These are phyloP conservation scores for Penicillium cataractarum DNA, from an alignment of 495 filamentous ascomycete species.

Conservation along the genomic window DNA sequence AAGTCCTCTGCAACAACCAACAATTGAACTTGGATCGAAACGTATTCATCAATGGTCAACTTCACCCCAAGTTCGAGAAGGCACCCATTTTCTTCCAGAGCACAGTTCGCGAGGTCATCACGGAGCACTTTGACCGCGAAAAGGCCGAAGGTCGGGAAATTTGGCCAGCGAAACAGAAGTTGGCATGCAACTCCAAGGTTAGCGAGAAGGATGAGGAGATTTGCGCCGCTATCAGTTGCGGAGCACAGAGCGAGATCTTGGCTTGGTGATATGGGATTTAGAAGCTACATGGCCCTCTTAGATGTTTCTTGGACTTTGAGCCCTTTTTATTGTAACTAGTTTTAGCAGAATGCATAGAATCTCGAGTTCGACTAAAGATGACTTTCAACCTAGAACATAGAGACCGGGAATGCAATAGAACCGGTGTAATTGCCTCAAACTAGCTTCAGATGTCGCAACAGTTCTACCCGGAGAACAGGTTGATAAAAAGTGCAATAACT, in stretches of 20 bases:
- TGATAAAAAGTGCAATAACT: too few relatives aligned
- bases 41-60: slow-evolving; percentile 51
- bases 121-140: slow-evolving; percentile 45
- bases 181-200: slow-evolving; percentile 22
- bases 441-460: too few relatives aligned
- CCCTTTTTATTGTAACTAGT: not conserved
- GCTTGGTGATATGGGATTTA: slow-evolving; percentile 30
- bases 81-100: slow-evolving; percentile 53
- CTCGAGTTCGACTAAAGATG: not conserved
- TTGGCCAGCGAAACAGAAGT: slow-evolving; percentile 45
- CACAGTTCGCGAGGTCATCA: slow-evolving; percentile 44
- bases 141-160: slow-evolving; percentile 40
- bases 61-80: slow-evolving; percentile 55
- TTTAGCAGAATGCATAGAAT: not conserved
- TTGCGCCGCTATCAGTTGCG: slow-evolving; percentile 31
- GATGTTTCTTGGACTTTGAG: not conserved
- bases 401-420: too few relatives aligned
- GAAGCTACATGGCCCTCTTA: not conserved
- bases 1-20: slow-evolving; percentile 46
- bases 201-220: slow-evolving; percentile 37
- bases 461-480: too few relatives aligned
- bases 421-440: too few relatives aligned
- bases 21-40: slow-evolving; percentile 53
- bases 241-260: slow-evolving; percentile 28
- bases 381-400: not conserved